Evolutionary conservation across 495 filamentous ascomycete genomes (phyloP).

Genomic region (Aspergillus steynii): DNA sequence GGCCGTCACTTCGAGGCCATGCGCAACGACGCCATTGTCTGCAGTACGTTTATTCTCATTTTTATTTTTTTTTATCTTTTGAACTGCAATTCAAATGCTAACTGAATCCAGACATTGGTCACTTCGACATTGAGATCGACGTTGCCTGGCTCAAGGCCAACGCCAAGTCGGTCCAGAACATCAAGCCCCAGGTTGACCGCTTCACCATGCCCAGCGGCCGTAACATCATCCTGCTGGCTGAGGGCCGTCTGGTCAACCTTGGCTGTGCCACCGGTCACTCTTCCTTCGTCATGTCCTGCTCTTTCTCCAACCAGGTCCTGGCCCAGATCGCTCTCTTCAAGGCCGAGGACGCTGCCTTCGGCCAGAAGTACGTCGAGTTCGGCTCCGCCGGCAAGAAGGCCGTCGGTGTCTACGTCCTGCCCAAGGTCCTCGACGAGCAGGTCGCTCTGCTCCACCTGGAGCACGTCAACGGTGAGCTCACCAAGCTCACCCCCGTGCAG

Average conservation of each 20-base stretch:
- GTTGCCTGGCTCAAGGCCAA: constrained; percentile 99
- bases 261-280: constrained; percentile 99
- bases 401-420: constrained; percentile 92
- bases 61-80: neutral
- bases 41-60: constrained; percentile 66
- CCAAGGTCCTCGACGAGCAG: constrained; percentile 98
- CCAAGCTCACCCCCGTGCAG: constrained; percentile 79
- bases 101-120: constrained; percentile 77
- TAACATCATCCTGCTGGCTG: constrained; percentile 96
- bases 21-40: constrained; percentile 98
- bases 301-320: constrained; percentile 99
- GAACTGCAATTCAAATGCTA: neutral
- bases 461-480: constrained; percentile 94
- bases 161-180: constrained; percentile 87
- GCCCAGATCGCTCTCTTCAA: constrained; percentile 99
- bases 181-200: constrained; percentile 99
- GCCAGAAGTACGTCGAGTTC: constrained; percentile 93
- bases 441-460: constrained; percentile 90
- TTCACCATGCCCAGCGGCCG: constrained; percentile 91
- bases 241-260: constrained; percentile 98
- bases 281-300: constrained; percentile 99
- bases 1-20: constrained; percentile 93
- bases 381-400: constrained; percentile 86
- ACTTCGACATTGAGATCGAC: constrained; percentile 99
- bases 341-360: constrained; percentile 81